Base-by-base conservation (phyloP, 2,329 filamentous ascomycete species). In the Ramularia collo-cygni region DNA sequence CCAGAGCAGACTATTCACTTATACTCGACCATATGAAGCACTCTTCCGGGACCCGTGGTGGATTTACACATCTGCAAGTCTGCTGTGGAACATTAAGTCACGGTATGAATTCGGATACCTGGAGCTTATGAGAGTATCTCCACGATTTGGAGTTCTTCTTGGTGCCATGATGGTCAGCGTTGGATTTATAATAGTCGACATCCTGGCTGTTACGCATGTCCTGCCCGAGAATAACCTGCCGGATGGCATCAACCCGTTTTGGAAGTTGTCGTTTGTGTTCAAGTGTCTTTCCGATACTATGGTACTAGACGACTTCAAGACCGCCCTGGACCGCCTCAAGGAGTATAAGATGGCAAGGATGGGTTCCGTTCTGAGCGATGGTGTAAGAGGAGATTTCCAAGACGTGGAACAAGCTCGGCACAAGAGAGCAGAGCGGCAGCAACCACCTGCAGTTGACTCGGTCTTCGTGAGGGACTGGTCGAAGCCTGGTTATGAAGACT, bases 251-350 rank as follows among this genome's bases (percentile, higher is more conserved):
- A 78, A 81, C 52, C 77, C 77, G 0, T 81, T 79, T 56, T 81
- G 77, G 77, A 79, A 76, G 68, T 55, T 79, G 8, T 70, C 73
- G 0, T 76, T 79, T 32, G 71, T 81, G 14, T 81, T 80, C 67
- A 82, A 82, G 60, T 82, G 79, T 45, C 67, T 82, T 33, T 80
- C 77, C 14, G 79, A 83, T 53, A 77, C 73, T 0, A 76, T 83
- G 37, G 71, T 83, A 37, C 70, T 83, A 8, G 79, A 83, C 52
- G 79, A 83, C 51, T 83, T 83, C 69, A 81, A 81, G 53, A 79
- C 77, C 3, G 69, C 68, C 0, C 56, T 72, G 16, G 69, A 72
- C 43, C 61, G 66, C 4, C 51, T 72, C 30, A 61, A 66, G 43
- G 58, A 64, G n/a, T 64, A 69, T 53, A 66, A 65, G 35, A 59